A percentile compares a stretch with the other conserved stretches of the same genome.
These are phyloP conservation scores for Calvatia gigantea DNA, from an alignment of 768 basidiomycete genomes.

Conservation along the genomic window DNA sequence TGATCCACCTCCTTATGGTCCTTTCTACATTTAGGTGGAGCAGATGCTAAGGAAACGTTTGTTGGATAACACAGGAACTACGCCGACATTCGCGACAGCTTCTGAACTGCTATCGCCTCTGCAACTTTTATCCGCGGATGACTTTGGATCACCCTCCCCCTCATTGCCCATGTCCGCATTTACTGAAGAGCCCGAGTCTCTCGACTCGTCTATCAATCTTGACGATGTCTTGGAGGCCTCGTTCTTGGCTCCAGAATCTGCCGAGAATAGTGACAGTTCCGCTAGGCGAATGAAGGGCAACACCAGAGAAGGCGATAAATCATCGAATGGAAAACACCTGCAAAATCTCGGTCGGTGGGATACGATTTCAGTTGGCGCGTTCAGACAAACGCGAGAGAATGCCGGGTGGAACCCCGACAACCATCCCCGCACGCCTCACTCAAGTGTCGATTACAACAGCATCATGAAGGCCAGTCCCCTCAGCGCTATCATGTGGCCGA, in stretches of 20 bases:
- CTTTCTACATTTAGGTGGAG: conserved; percentile 29
- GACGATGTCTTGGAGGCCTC: conserved; percentile 78
- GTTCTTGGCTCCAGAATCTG: conserved; percentile 58
- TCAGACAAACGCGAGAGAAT: conserved; percentile 54
- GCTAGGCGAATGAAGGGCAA: not conserved
- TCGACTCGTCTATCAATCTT: conserved; percentile 55
- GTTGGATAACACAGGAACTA: conserved; percentile 21
- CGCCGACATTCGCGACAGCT: conserved; percentile 19
- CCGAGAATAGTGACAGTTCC: conserved; percentile 8
- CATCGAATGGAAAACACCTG: conserved; percentile 33
- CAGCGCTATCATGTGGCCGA: conserved; percentile 52
- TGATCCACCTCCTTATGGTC: conserved; percentile 14
- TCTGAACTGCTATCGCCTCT: conserved; percentile 7
- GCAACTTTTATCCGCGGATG: conserved; percentile 6
- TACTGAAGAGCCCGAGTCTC: conserved; percentile 30
- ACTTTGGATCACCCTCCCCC: conserved; percentile 10
- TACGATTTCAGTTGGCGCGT: conserved; percentile 66
- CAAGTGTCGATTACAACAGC: conserved; percentile 41
- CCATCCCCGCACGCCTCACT: conserved; percentile 19
- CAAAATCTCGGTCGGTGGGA: conserved; percentile 69
- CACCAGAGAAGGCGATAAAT: conserved; percentile 25
- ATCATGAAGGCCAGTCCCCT: conserved; percentile 55
- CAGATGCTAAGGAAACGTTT: conserved; percentile 31
- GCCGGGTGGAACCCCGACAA: conserved; percentile 35
- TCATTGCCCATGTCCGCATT: conserved; percentile 10